Evolutionary conservation across 1,284 basidiomycete genomes (phyloP).

Genomic region (Malassezia yamatoensis): DNA sequence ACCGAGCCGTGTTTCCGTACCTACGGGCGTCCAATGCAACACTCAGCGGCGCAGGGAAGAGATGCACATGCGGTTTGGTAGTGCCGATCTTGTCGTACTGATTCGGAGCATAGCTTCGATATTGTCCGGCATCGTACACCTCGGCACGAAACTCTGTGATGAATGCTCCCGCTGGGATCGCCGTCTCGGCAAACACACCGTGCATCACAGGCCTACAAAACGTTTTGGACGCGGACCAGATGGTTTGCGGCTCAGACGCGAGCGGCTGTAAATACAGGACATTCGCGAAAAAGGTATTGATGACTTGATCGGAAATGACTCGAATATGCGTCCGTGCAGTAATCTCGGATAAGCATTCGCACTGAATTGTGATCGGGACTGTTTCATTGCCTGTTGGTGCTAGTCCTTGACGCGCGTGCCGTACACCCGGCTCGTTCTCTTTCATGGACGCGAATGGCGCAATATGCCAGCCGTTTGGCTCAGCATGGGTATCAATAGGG

Average conservation of each 20-base stretch:
- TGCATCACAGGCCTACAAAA: constrained; percentile 49
- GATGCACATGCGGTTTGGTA: constrained; percentile 62
- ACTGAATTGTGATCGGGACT: constrained; percentile 29
- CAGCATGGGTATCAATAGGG: background rate
- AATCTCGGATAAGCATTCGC: constrained; percentile 20
- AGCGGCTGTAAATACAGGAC: constrained; percentile 24
- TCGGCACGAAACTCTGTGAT: constrained; percentile 48
- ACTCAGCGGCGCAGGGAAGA: constrained; percentile 68
- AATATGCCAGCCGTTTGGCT: background rate
- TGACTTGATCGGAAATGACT: constrained; percentile 41
- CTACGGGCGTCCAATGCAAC: constrained; percentile 70
- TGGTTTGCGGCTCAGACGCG: constrained; percentile 30
- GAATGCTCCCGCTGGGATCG: constrained; percentile 48
- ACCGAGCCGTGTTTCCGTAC: constrained; percentile 66
- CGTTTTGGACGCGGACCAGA: constrained; percentile 49
- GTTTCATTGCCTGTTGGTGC: constrained; percentile 33
- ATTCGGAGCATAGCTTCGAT: constrained; percentile 52
- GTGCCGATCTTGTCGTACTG: constrained; percentile 53
- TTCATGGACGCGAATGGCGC: background rate
- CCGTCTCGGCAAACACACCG: constrained; percentile 48
- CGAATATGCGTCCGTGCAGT: constrained; percentile 30
- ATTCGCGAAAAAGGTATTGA: constrained; percentile 36
- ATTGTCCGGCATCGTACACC: constrained; percentile 43
- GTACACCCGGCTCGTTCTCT: background rate
- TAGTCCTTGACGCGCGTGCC: constrained; percentile 16